Base-by-base conservation (phyloP, 495 filamentous ascomycete species). In the Daldinia loculata region DNA sequence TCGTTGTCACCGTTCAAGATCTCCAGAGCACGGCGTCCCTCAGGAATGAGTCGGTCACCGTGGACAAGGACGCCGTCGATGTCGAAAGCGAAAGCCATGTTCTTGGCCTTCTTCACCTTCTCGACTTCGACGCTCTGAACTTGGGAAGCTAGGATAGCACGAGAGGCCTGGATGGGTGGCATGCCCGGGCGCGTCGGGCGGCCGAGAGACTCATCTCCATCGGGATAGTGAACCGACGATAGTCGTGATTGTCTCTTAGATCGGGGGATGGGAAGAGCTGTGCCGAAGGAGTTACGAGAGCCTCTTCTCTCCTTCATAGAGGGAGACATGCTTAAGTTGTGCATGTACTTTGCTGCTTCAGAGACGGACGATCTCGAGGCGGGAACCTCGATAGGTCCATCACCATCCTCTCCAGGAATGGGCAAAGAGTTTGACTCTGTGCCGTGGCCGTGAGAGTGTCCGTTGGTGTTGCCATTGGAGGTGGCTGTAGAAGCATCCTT, bases 201-300 rank as follows among this genome's bases (percentile, higher is more conserved):
- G 43, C 77, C 80, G 69, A 81, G 81, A 17, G 77, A 66, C 14
- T 77, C 80, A 61, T 79, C 77, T 9, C 77, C 80, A 60, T 79
- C 78, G 53, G 76, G 72, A 56, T 75, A 71, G 29, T 80, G 78
- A 64, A 81, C 78, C 52, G 86, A 87, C 36, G 86, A 89, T 39
- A 92, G 84, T 4, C 90, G 86, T 2, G 90, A 91, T 64, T 86
- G 84, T 52, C 90, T 84, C 75, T 91, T 92, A 27, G 90, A 89
- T 56, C 88, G 81, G 32, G 91, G 92, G 65, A 94, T 94, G 41
- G 91, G 92, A 11, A 94, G 87, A 15, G 90, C 88, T 41, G 90
- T 84, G 55, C 91, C 91, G 72, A 94, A 93, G 12, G 91, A 93
- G 86, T 93, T 94, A 66, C 91, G 86, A 36, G 92, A 93, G 24